Conservation (phyloP, 257 asterid genomes). For the Nicotiana tomentosiformis region DNA sequence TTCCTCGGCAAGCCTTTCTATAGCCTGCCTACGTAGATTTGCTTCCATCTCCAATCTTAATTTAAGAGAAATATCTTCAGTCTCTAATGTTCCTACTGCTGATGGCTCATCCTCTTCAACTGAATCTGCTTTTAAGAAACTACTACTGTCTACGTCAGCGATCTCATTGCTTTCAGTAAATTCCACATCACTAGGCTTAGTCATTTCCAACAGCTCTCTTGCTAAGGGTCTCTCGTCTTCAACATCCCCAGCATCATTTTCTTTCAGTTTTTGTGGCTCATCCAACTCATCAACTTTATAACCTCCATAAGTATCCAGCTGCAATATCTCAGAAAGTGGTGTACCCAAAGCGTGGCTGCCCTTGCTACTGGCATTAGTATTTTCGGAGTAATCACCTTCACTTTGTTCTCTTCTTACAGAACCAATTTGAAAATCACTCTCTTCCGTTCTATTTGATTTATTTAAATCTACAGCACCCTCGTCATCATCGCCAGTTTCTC, state of each 20-base stretch:
- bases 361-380: constrained; percentile 15
- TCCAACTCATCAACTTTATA: neutral
- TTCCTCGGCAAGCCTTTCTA: constrained; percentile 66
- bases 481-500: constrained; percentile 26
- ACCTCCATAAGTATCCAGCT: constrained; percentile 2
- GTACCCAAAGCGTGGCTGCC: constrained; percentile 22
- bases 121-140: constrained; percentile 22
- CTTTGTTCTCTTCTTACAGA: neutral
- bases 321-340: neutral
- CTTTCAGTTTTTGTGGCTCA: constrained; percentile 32
- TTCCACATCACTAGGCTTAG: constrained; percentile 13
- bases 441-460: constrained; percentile 10
- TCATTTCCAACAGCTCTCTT: constrained; percentile 7
- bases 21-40: constrained; percentile 31
- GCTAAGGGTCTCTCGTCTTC: constrained; percentile 13
- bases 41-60: constrained; percentile 62
- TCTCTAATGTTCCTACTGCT: constrained; percentile 18
- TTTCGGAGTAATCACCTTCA: neutral
- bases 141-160: constrained; percentile 11
- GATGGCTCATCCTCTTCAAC: constrained; percentile 16
- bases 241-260: constrained; percentile 14
- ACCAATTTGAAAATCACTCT: constrained; percentile 8
- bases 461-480: constrained; percentile 19
- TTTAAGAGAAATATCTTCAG: constrained; percentile 31
- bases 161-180: constrained; percentile 17